phyloP scores from a whole-genome alignment of 768 basidiomycete genomes.

The Mycena filopes region DNA sequence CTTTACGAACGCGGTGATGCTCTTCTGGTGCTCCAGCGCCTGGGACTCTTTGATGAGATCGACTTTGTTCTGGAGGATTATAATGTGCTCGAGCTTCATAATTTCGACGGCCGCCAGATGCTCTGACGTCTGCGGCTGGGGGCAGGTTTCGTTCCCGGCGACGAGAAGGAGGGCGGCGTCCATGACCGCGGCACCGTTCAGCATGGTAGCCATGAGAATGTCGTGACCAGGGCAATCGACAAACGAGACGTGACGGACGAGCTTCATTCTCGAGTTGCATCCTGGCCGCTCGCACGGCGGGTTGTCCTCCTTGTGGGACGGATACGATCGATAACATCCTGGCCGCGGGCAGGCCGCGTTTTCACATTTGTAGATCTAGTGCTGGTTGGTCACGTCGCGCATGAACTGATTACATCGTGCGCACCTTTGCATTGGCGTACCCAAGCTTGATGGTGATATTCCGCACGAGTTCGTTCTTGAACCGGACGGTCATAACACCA shows the following conservation, averaged over 20 bases:
- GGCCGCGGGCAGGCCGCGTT: conserved; percentile 93
- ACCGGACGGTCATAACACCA: conserved; percentile 94
- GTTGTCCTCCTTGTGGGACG: conserved; percentile 92
- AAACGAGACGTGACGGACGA: conserved; percentile 97
- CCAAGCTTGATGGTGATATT: conserved; percentile 99
- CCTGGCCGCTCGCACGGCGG: conserved; percentile 95
- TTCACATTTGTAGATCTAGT: conserved; percentile 97
- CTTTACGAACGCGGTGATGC: conserved; percentile 95
- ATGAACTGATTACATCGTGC: conserved; percentile 32
- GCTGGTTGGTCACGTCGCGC: conserved; percentile 24
- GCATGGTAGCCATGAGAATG: conserved; percentile 99
- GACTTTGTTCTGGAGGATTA: conserved; percentile 99
- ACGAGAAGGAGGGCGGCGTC: conserved; percentile 96
- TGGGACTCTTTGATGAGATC: conserved; percentile 96
- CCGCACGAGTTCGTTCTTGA: conserved; percentile 98
- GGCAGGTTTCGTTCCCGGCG: conserved; percentile 98
- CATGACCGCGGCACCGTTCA: conserved; percentile 99
- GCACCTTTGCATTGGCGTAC: conserved; percentile 97
- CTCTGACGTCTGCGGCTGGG: conserved; percentile 98
- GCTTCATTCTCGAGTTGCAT: conserved; percentile 90
- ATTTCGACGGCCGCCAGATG: conserved; percentile 99
- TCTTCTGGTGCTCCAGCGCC: conserved; percentile 95
- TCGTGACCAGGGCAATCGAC: conserved; percentile 98
- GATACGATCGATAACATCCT: conserved; percentile 93
- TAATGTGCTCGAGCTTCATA: conserved; percentile 98